phyloP scores from a whole-genome alignment of 2,329 filamentous ascomycete genomes.

The Microsporum canis region DNA sequence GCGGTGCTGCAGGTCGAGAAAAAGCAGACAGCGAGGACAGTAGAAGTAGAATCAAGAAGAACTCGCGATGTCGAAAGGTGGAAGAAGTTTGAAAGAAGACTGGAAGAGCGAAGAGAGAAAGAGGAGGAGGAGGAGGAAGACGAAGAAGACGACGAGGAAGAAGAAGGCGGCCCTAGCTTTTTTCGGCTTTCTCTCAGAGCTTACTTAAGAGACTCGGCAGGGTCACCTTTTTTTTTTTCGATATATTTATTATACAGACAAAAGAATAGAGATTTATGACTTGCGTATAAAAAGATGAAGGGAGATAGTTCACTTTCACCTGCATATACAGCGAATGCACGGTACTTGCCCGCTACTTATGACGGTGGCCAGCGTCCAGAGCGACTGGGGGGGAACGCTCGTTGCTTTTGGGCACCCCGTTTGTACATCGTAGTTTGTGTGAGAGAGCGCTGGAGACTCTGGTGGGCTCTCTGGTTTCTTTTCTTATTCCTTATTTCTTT shows the following conservation, averaged over 20 bases:
- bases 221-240: too few species aligned
- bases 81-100: neutral
- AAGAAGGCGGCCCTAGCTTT: too few species aligned
- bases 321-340: neutral
- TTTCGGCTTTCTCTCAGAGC: too few species aligned
- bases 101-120: neutral
- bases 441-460: neutral
- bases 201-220: too few species aligned
- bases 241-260: too few species aligned
- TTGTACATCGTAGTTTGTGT: neutral
- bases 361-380: neutral
- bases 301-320: neutral
- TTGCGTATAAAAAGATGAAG: neutral
- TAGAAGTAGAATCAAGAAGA: too few species aligned
- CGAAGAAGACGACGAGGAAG: too few species aligned
- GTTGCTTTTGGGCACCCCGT: conserved; percentile 3
- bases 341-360: neutral
- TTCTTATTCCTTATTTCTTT: neutral
- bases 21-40: neutral
- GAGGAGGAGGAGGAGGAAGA: too few species aligned
- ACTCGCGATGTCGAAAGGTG: too few species aligned
- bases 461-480: neutral
- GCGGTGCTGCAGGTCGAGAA: neutral
- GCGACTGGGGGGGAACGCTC: neutral
- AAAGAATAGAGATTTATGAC: too few species aligned